Evolutionary conservation across 2,329 filamentous ascomycete genomes (phyloP).

Genomic region (Penicillium sp.): DNA sequence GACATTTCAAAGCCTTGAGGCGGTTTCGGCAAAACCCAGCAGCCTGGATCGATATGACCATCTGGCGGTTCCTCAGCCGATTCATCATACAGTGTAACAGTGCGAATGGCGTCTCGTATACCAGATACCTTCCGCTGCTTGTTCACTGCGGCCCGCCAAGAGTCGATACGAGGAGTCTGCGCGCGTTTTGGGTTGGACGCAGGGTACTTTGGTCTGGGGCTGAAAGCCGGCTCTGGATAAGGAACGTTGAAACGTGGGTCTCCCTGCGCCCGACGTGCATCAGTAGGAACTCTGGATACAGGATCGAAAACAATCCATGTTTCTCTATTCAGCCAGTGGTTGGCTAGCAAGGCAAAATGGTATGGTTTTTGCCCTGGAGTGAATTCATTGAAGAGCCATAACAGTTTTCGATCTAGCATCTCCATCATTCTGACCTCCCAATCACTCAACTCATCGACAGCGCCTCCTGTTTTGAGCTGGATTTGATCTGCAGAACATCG

Average conservation of each 20-base stretch:
- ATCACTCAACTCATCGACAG: slow-evolving; percentile 26
- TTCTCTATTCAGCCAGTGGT: slow-evolving; percentile 44
- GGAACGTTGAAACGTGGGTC: slow-evolving; percentile 39
- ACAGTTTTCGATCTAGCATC: slow-evolving; percentile 37
- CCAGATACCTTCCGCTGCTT: slow-evolving; percentile 33
- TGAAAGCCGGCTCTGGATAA: slow-evolving; percentile 24
- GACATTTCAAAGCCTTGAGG: slow-evolving; percentile 41
- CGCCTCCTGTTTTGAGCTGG: not conserved
- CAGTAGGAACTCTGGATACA: slow-evolving; percentile 35
- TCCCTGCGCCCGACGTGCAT: slow-evolving; percentile 34
- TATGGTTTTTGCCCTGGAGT: slow-evolving; percentile 42
- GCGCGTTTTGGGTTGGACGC: slow-evolving; percentile 17
- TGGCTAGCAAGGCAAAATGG: slow-evolving; percentile 42
- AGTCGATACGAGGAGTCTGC: slow-evolving; percentile 36
- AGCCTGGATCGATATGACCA: slow-evolving; percentile 40
- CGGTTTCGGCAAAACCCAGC: slow-evolving; percentile 43
- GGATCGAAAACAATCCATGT: slow-evolving; percentile 45
- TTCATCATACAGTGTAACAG: slow-evolving; percentile 35
- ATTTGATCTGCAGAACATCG: not conserved
- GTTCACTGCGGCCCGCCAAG: slow-evolving; percentile 43
- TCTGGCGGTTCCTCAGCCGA: slow-evolving; percentile 42
- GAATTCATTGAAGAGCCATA: slow-evolving; percentile 41
- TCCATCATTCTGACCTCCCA: slow-evolving; percentile 41
- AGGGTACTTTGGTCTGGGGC: slow-evolving; percentile 31
- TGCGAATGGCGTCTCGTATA: slow-evolving; percentile 30